A percentile compares a stretch with the other conserved stretches of the same genome.
These are phyloP conservation scores for Seiridium unicorne DNA, from an alignment of 2,329 filamentous ascomycete species.

Conservation along the genomic window DNA sequence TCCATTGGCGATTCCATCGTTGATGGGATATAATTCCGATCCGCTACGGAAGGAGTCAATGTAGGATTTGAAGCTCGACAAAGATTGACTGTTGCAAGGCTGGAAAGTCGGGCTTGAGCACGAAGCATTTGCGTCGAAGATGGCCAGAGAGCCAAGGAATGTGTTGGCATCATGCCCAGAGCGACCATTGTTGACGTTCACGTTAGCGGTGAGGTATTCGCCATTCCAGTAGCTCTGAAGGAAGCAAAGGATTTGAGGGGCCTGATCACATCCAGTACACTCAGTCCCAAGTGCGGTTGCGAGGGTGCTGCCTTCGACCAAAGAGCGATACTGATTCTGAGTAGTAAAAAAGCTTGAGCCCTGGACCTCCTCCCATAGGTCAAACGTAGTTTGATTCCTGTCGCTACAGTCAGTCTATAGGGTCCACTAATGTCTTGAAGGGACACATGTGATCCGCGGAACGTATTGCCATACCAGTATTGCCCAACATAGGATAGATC, in stretches of 20 bases:
- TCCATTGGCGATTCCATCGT: constrained; percentile 43
- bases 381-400: constrained; percentile 52
- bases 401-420: neutral
- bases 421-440: neutral
- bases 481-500: constrained; percentile 56
- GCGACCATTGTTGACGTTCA: constrained; percentile 41
- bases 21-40: constrained; percentile 47
- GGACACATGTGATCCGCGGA: neutral
- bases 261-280: constrained; percentile 49
- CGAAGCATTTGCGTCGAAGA: constrained; percentile 48
- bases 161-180: constrained; percentile 58
- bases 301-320: constrained; percentile 46
- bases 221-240: constrained; percentile 58
- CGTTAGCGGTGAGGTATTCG: constrained; percentile 53
- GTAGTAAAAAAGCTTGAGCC: constrained; percentile 59
- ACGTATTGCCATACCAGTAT: constrained; percentile 34
- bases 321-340: constrained; percentile 52
- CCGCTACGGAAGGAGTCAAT: constrained; percentile 51
- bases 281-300: constrained; percentile 45
- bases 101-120: constrained; percentile 56
- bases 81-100: constrained; percentile 47
- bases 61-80: constrained; percentile 56
- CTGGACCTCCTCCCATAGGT: constrained; percentile 60
- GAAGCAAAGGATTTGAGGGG: constrained; percentile 51
- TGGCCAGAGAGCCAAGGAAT: constrained; percentile 43